These are phyloP conservation scores for Moniliophthora roreri DNA, from an alignment of 1,284 basidiomycete genomes.

Conservation along the genomic window DNA sequence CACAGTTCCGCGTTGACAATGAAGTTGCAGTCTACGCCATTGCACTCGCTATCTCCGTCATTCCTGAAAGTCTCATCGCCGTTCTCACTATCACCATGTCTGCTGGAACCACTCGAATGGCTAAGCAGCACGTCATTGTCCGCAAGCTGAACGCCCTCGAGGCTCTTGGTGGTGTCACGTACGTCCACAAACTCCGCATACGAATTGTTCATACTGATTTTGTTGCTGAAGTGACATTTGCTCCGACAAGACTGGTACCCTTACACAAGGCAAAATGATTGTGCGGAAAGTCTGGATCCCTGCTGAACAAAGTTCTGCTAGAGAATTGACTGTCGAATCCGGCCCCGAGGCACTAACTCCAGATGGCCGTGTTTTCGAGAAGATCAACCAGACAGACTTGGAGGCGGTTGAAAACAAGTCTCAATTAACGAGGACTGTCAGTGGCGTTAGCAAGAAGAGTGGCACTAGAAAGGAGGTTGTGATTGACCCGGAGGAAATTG, in stretches of 20 bases:
- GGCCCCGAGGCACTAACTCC: slow-evolving; percentile 32
- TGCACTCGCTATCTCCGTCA: slow-evolving; percentile 40
- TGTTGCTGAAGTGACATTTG: slow-evolving; percentile 51
- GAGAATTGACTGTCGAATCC: slow-evolving; percentile 20
- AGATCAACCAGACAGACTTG: neutral
- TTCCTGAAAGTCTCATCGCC: slow-evolving; percentile 42
- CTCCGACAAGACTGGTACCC: slow-evolving; percentile 65
- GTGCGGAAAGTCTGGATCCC: slow-evolving; percentile 61
- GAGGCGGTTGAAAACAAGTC: neutral
- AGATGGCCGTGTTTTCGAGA: neutral
- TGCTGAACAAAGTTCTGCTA: slow-evolving; percentile 25
- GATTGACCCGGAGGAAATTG: slow-evolving; percentile 23
- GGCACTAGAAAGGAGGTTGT: slow-evolving; percentile 14
- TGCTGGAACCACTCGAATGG: slow-evolving; percentile 54
- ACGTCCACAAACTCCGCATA: too few species aligned
- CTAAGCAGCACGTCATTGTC: slow-evolving; percentile 33
- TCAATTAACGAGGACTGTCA: neutral
- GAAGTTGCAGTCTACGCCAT: slow-evolving; percentile 48
- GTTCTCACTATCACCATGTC: slow-evolving; percentile 47
- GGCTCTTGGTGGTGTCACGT: slow-evolving; percentile 11
- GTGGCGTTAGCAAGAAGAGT: neutral
- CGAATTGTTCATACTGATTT: too few species aligned
- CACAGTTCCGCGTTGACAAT: slow-evolving; percentile 39
- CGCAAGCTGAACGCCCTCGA: slow-evolving; percentile 9
- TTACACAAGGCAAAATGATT: slow-evolving; percentile 57